A percentile compares a stretch with the other conserved stretches of the same genome.
Evolutionary conservation across 1,139 yeast species (phyloP).

Genomic region (Pichia sp.): DNA sequence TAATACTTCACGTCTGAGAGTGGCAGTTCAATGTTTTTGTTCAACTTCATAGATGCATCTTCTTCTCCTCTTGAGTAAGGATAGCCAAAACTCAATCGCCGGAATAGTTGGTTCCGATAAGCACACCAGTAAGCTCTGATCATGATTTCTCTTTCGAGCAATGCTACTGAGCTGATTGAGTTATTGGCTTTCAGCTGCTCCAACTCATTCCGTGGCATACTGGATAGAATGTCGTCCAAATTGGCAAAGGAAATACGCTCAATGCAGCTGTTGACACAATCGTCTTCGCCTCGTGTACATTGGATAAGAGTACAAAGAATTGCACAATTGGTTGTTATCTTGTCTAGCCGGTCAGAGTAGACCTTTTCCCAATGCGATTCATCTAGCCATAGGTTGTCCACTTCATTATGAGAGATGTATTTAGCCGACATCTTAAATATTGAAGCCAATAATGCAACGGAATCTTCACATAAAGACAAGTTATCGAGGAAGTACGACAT

Average conservation of each 20-base stretch:
- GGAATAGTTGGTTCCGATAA: conserved; percentile 35
- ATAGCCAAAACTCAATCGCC: conserved; percentile 38
- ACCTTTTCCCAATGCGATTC: conserved; percentile 41
- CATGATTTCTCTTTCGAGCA: conserved; percentile 36
- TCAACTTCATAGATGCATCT: conserved; percentile 15
- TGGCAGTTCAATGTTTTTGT: conserved; percentile 30
- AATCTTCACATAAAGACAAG: conserved; percentile 36
- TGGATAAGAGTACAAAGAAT: conserved; percentile 25
- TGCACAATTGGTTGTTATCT: conserved; percentile 27
- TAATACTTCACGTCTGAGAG: conserved; percentile 30
- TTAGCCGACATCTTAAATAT: conserved; percentile 38
- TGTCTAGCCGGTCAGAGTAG: conserved; percentile 37
- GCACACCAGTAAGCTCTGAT: conserved; percentile 42
- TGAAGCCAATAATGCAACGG: conserved; percentile 37
- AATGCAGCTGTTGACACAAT: conserved; percentile 28
- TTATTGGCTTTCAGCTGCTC: conserved; percentile 17
- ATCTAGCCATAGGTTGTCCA: conserved; percentile 30
- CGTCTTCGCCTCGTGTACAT: conserved; percentile 27
- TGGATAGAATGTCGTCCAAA: conserved; percentile 13
- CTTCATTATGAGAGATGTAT: conserved; percentile 34
- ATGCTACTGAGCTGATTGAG: conserved; percentile 30
- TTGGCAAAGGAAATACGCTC: conserved; percentile 32
- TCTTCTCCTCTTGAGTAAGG: conserved; percentile 34
- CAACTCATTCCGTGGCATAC: not conserved
- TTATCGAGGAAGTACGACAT: conserved; percentile 36